Evolutionary conservation across 108 stramenopile species (phyloP).

Genomic region (Nitzschia putrida): DNA sequence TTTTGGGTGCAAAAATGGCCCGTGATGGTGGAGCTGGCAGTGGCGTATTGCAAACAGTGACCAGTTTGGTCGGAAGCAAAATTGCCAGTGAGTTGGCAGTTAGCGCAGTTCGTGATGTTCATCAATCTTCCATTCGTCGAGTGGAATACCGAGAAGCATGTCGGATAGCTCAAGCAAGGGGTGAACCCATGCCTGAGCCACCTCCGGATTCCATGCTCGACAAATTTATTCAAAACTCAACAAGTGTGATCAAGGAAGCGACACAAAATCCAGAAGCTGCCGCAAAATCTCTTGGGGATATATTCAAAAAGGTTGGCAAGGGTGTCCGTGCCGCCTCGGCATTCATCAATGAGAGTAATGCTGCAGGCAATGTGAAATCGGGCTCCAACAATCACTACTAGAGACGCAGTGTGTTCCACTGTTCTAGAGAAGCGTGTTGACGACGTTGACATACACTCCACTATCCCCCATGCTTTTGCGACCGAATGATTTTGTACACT

Average conservation of each 20-base stretch:
- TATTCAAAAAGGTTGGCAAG: slow-evolving; percentile 10
- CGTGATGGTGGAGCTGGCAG: slow-evolving; percentile 18
- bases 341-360: neutral
- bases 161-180: slow-evolving; percentile 46
- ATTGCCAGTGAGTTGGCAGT: slow-evolving; percentile 62
- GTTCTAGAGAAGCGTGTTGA: too few species aligned
- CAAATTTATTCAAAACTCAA: slow-evolving; percentile 7
- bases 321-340: neutral
- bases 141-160: slow-evolving; percentile 54
- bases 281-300: neutral
- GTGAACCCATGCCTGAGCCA: slow-evolving; percentile 55
- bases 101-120: slow-evolving; percentile 44
- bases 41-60: slow-evolving; percentile 51
- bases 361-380: neutral
- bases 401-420: too few species aligned
- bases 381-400: too few species aligned
- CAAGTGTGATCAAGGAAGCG: neutral
- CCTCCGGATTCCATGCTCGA: slow-evolving; percentile 17
- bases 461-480: too few species aligned
- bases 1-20: slow-evolving; percentile 42
- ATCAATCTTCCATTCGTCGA: slow-evolving; percentile 60
- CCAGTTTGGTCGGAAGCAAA: slow-evolving; percentile 54
- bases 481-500: too few species aligned
- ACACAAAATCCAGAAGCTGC: slow-evolving; percentile 11
- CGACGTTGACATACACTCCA: too few species aligned